Evolutionary conservation across 2,329 filamentous ascomycete species (phyloP), one percentile per base, ranked within the genome.

Genomic region (Aspergillus pseudotamarii): DNA sequence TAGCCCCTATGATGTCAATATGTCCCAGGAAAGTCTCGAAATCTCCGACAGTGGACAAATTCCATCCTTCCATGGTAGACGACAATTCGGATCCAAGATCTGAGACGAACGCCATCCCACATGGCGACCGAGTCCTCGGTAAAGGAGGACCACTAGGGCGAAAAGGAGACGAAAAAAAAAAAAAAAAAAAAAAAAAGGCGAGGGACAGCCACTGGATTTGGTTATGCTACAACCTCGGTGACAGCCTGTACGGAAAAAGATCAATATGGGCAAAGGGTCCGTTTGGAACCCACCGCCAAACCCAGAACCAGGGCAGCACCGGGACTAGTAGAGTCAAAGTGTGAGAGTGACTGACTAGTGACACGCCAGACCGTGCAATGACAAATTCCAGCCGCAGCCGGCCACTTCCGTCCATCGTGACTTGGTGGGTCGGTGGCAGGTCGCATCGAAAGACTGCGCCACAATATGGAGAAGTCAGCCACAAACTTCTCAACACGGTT

Each of bases 1-100:
- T 41, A 66, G 64, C 59, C 48, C 26, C 41, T 16, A 65, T 67
- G 66, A 68, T 66, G 66, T 68, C 65, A 68, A 55, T 48, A 50
- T 61, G 41, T 30, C 32, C 56, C 26, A 38, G 45, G 32, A 63
- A 54, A 57, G 57, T 64, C 57, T 58, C 57, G 34, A 51, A 59
- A 53, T 41, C 58, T 53, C 36, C 46, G 46, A 19, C 21, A 34
- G 2, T 53, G 19, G 59, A 50, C 28, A 21, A 41, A 38, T n/a
- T 11, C 28, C 21, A 38, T 21, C 12, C 12, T 41, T 41, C 45
- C 23, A 30, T 21, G 34, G 45, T 38, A 41, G 34, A 34, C 11
- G 19, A 41, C 10, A 32, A 28, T 28, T n/a, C 23, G 38, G 59
- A 45, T 38, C 28, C 23, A 30, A 51, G 53, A 61, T 59, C 57